Conservation (phyloP, 371 early-diverging fungal species). For the Mortierella sp. region DNA sequence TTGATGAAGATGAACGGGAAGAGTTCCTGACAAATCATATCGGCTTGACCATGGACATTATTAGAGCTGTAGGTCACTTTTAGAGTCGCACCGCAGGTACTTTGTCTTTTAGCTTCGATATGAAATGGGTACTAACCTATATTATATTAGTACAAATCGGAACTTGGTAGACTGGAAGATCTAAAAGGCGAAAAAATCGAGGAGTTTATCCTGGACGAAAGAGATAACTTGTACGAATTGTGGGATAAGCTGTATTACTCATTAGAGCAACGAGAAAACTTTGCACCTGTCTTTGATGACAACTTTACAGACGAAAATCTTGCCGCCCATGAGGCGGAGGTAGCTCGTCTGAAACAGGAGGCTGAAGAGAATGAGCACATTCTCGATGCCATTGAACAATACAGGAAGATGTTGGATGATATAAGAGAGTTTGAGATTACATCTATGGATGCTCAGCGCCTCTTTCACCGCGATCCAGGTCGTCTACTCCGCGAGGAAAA, state of each 20-base stretch:
- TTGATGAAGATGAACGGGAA: conserved; percentile 46
- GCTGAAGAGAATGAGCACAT: conserved; percentile 30
- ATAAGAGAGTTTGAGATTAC: conserved; percentile 42
- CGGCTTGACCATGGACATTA: conserved; percentile 27
- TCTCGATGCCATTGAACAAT: conserved; percentile 28
- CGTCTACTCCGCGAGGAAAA: conserved; percentile 51
- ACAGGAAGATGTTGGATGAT: conserved; percentile 32
- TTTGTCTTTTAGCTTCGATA: neutral
- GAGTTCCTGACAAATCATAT: conserved; percentile 26
- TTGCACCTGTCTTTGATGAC: conserved; percentile 31
- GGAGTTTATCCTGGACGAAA: conserved; percentile 42
- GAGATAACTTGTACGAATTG: conserved; percentile 30
- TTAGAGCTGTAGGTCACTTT: conserved; percentile 32
- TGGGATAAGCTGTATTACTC: conserved; percentile 46
- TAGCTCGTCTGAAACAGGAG: conserved; percentile 28
- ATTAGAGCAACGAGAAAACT: conserved; percentile 32
- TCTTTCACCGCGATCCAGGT: conserved; percentile 49
- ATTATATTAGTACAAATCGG: conserved; percentile 31
- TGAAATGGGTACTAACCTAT: neutral
- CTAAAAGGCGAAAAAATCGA: conserved; percentile 31
- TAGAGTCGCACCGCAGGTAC: neutral
- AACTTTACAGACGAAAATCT: conserved; percentile 36
- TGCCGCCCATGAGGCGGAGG: conserved; percentile 35
- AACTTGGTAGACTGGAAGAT: conserved; percentile 31
- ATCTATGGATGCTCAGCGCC: conserved; percentile 30